These are phyloP conservation scores for Schizosaccharomyces japonicus DNA, from an alignment of 805 yeast species.

Conservation along the genomic window DNA sequence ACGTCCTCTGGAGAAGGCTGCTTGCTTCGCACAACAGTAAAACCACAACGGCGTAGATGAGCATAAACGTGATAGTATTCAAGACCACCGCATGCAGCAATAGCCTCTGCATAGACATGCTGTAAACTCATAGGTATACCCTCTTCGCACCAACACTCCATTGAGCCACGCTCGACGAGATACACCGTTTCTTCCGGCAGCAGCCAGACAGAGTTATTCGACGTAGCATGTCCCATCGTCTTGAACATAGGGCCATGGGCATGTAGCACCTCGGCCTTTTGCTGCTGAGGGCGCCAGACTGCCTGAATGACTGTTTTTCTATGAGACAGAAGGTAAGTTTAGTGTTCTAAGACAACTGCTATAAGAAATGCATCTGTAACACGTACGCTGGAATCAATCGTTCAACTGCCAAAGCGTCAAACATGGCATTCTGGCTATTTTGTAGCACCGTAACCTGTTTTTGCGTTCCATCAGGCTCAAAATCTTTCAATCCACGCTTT, in stretches of 20 bases:
- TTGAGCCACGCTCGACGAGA: constrained; percentile 56
- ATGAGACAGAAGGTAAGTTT: not conserved
- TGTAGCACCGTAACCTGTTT: constrained; percentile 26
- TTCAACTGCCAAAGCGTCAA: constrained; percentile 27
- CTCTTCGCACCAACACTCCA: constrained; percentile 20
- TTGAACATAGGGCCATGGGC: constrained; percentile 53
- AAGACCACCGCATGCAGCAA: constrained; percentile 19
- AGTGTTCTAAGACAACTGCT: not conserved
- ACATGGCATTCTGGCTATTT: constrained; percentile 47
- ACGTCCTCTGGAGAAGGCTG: constrained; percentile 5
- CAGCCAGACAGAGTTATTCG: constrained; percentile 19
- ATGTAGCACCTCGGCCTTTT: constrained; percentile 20
- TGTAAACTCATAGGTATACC: constrained; percentile 32
- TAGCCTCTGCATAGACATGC: constrained; percentile 33
- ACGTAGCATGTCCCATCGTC: constrained; percentile 42
- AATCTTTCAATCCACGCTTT: constrained; percentile 65
- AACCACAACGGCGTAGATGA: constrained; percentile 55
- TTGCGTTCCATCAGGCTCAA: constrained; percentile 54
- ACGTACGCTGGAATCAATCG: constrained; percentile 13
- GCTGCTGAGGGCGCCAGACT: constrained; percentile 20
- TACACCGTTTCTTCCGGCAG: constrained; percentile 49
- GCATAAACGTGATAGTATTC: constrained; percentile 47
- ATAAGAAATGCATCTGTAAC: not conserved
- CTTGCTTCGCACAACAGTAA: constrained; percentile 26
- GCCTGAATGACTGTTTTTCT: constrained; percentile 30